Base-by-base conservation (phyloP, 345 rosid genomes). In the Acer negundo region DNA sequence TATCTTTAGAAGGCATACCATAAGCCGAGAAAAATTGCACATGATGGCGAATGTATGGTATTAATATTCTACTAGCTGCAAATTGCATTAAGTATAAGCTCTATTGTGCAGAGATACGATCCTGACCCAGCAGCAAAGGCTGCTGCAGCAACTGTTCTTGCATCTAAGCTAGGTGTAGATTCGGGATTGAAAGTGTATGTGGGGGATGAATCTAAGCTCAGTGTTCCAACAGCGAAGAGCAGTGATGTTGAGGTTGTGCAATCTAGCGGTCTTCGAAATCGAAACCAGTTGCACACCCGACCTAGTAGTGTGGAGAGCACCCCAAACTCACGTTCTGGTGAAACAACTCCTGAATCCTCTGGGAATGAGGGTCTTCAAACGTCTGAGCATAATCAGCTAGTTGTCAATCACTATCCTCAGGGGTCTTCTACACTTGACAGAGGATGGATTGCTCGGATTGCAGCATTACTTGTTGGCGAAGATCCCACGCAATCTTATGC, bases 71-170 rank as follows among this genome's bases (percentile, higher is more conserved):
- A 51, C 35, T 22, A 72, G 53, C 16, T 68, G 61, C 40, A 42
- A 9, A 74, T 69, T 61, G 20, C 56, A 58, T 64, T 73, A 55
- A 31, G 70, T 12, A 51, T 70, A 46, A 64, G 31, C 47, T 76
- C 46, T 82, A 69, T 61, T 70, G 71, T 85, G 86, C 91, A 95
- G 99, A 90, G 92, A 82, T 95, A 95, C 75, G 98, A 93, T 82
- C 90, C 97, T 15, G 99, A 95, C 80, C 99, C 99, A 56, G 98
- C 98, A 28, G 99, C 97, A 22, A 94, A 96, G 82, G 98, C 98
- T 77, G 98, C 99, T 11, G 99, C 99, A 74, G 99, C 99, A 69
- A 85, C 90, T 79, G 94, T 95, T 74, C 89, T 95, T 80, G 99
- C 99, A 79, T 95, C 99, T 4, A 95, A 93, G 80, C 83, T 95